These are phyloP conservation scores for Colletotrichum lindemuthianum DNA, from an alignment of 2,329 filamentous ascomycete genomes.

Conservation along the genomic window DNA sequence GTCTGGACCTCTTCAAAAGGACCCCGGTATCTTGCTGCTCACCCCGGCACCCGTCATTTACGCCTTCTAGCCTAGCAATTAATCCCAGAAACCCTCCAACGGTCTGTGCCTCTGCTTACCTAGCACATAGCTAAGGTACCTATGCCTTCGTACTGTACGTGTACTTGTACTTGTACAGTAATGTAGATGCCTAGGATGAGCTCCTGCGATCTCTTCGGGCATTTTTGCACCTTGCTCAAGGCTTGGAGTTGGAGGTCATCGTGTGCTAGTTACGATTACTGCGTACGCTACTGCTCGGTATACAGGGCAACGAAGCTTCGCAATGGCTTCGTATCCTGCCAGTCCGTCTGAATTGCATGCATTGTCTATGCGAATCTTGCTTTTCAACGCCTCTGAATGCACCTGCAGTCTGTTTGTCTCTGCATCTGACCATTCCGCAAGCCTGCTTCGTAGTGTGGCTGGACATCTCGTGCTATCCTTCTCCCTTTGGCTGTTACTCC, in stretches of 20 bases:
- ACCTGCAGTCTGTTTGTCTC: slow-evolving; percentile 19
- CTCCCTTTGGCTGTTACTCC: not conserved
- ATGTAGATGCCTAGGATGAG: no score
- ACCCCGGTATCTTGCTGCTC: slow-evolving; percentile 2
- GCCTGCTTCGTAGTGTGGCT: not conserved
- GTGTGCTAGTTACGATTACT: no score
- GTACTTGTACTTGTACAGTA: no score
- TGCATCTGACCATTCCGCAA: slow-evolving; percentile 15
- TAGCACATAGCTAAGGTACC: no score
- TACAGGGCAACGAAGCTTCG: no score
- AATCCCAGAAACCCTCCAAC: slow-evolving; percentile 22
- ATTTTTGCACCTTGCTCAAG: no score
- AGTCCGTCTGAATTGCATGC: not conserved
- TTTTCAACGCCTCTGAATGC: slow-evolving; percentile 7
- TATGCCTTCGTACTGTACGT: no score
- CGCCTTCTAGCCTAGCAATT: slow-evolving; percentile 23
- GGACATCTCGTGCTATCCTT: slow-evolving; percentile 8
- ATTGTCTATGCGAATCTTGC: slow-evolving; percentile 6
- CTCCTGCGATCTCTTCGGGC: no score
- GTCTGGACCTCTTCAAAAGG: slow-evolving; percentile 13
- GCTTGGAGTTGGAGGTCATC: no score
- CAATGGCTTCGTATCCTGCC: no score
- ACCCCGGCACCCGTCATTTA: slow-evolving; percentile 31
- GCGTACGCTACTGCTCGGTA: no score
- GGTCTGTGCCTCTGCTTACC: slow-evolving; percentile 19